A percentile compares a stretch with the other conserved stretches of the same genome.
Evolutionary conservation across 1,284 basidiomycete genomes (phyloP).

Genomic region (Pisolithus thermaeus): DNA sequence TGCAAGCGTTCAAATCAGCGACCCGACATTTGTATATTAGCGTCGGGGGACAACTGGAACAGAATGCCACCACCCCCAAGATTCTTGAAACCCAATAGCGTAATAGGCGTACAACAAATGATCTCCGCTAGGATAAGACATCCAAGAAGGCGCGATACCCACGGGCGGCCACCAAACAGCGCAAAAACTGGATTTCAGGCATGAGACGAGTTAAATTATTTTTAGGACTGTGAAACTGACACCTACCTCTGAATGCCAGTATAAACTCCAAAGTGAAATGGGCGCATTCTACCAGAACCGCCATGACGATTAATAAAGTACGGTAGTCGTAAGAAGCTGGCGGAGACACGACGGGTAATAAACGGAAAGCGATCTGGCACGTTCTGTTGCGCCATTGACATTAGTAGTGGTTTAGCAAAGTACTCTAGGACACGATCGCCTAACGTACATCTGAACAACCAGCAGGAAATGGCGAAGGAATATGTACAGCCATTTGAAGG

Average conservation of each 20-base stretch:
- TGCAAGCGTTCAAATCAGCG: neutral
- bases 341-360: slow-evolving; percentile 6
- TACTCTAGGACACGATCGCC: neutral
- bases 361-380: slow-evolving; percentile 2
- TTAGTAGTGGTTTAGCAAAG: neutral
- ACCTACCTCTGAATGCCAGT: slow-evolving; percentile 17
- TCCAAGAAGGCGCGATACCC: neutral
- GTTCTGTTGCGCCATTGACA: neutral
- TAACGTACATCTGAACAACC: slow-evolving; percentile 2
- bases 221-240: neutral
- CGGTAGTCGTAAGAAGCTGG: slow-evolving; percentile 10
- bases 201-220: too few relatives aligned
- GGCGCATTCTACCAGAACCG: slow-evolving; percentile 1
- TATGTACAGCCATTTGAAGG: slow-evolving; percentile 19
- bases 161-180: slow-evolving; percentile 18
- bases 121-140: slow-evolving; percentile 2
- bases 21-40: neutral
- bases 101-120: neutral
- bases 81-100: neutral
- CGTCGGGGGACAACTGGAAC: neutral
- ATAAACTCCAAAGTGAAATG: slow-evolving; percentile 9
- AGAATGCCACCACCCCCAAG: neutral
- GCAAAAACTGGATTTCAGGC: slow-evolving; percentile 14
- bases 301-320: slow-evolving; percentile 3
- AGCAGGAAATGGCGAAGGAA: slow-evolving; percentile 13